Conservation (phyloP, 1,284 basidiomycete genomes). For the Microbotryum scabiosae region DNA sequence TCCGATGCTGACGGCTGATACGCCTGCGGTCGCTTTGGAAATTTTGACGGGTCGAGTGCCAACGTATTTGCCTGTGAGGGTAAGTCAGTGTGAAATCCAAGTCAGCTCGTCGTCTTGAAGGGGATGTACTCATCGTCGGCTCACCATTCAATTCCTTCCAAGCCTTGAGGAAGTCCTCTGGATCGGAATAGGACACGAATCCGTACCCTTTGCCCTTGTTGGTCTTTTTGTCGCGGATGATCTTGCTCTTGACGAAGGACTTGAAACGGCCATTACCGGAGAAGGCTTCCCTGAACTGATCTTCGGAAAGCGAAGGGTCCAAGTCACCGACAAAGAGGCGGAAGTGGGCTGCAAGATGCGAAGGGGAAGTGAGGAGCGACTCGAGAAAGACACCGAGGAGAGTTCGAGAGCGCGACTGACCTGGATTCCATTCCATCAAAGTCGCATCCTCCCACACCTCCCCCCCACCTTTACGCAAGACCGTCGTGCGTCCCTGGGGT, state of each 20-base stretch:
- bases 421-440: constrained; percentile 92
- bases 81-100: background rate
- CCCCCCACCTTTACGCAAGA: constrained; percentile 86
- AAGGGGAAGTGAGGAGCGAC: constrained; percentile 14
- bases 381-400: background rate
- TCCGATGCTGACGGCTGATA: constrained; percentile 86
- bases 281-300: constrained; percentile 60
- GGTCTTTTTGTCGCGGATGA: constrained; percentile 75
- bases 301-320: constrained; percentile 96
- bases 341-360: constrained; percentile 73
- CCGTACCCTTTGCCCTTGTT: constrained; percentile 79
- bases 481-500: constrained; percentile 86
- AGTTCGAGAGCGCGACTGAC: constrained; percentile 48
- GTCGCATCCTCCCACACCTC: constrained; percentile 98
- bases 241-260: constrained; percentile 87
- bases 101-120: background rate
- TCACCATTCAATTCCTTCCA: constrained; percentile 99
- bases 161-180: constrained; percentile 93
- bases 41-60: constrained; percentile 88
- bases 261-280: constrained; percentile 55
- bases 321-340: constrained; percentile 95
- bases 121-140: constrained; percentile 34
- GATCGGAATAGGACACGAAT: constrained; percentile 95
- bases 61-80: constrained; percentile 76
- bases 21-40: constrained; percentile 70